Conservation (phyloP, 2,329 filamentous ascomycete genomes). For the Penicillium sp. region DNA sequence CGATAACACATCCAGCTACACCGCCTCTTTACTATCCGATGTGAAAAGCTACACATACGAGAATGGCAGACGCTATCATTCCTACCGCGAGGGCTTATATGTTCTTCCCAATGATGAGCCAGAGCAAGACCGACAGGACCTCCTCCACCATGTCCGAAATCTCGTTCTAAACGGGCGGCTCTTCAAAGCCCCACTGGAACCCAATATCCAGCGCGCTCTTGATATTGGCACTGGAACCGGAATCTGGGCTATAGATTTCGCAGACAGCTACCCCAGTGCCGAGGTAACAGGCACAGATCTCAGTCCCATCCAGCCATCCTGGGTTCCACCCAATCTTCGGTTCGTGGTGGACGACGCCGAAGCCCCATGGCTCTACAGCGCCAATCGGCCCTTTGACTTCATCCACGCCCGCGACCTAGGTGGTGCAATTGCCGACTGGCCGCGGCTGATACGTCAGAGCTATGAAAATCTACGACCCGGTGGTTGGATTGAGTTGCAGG, state of each 20-base stretch:
- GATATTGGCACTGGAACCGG: slow-evolving; percentile 43
- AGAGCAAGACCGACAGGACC: slow-evolving; percentile 37
- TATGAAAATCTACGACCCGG: slow-evolving; percentile 44
- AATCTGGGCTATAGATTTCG: slow-evolving; percentile 37
- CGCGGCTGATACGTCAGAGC: slow-evolving; percentile 23
- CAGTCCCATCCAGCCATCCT: slow-evolving; percentile 41
- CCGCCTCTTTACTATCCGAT: slow-evolving; percentile 22
- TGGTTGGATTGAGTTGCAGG: slow-evolving; percentile 51
- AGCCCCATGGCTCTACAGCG: slow-evolving; percentile 30
- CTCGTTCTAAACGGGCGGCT: slow-evolving; percentile 37
- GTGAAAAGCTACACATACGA: slow-evolving; percentile 25
- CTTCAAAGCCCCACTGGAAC: slow-evolving; percentile 36
- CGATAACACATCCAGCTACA: slow-evolving; percentile 20
- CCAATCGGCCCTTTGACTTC: slow-evolving; percentile 30
- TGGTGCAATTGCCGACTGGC: slow-evolving; percentile 32
- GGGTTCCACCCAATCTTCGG: slow-evolving; percentile 37
- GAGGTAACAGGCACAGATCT: slow-evolving; percentile 48
- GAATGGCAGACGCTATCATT: slow-evolving; percentile 31
- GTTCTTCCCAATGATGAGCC: slow-evolving; percentile 36
- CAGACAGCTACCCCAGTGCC: slow-evolving; percentile 36
- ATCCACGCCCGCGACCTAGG: slow-evolving; percentile 35
- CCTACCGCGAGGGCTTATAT: slow-evolving; percentile 30
- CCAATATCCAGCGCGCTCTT: slow-evolving; percentile 30
- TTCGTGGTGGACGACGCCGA: slow-evolving; percentile 37
- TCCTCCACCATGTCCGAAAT: slow-evolving; percentile 38